Evolutionary conservation across 345 rosid species (phyloP), one percentile per base, ranked within the genome.

Genomic region (Syzygium grande): DNA sequence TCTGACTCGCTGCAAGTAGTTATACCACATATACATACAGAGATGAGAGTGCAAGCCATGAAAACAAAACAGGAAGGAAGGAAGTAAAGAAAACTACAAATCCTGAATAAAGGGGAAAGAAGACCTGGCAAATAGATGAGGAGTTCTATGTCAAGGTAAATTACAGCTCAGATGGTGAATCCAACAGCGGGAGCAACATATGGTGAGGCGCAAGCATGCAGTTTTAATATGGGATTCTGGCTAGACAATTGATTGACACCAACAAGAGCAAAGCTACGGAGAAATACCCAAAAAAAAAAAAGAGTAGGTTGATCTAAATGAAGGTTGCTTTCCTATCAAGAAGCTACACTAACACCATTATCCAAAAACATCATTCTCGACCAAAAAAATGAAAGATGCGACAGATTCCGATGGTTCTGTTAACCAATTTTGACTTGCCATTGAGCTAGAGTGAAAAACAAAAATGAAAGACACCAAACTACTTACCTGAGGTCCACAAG

Each of bases 1-100:
- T 97, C 99, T 52, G 96, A 88, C 91, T 96, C 98, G 85, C 99
- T 97, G 95, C 90, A 85, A 84, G 52, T 53, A 84, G 22, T 68
- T 53, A 85, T 27, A 77, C 63, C 46, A 68, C 58, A 51, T 55
- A 55, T 55, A 21, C 83, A 73, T 73, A 73, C 83, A 34, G 49
- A 34, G 41, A 73, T 73, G 27, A 73, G 80, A 73, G 27, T 38
- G 14, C 49, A 73, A n/a, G 59, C 86, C 86, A 52, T 84, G 78
- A 22, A 29, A 86, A 88, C 49, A 83, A 56, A 53, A 85, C 83
- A 34, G 22, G 83, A 73, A 73, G 80, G 27, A 9, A 73, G 19
- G 49, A 73, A 73, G 83, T 38, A 34, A 21, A 73, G 83, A 73
- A 38, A 19, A 73, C 49, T 73, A 73, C 49, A 6, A 73, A 38